Evolutionary conservation across 2,329 filamentous ascomycete genomes (phyloP).

Genomic region (Torrubiella hemipterigena): DNA sequence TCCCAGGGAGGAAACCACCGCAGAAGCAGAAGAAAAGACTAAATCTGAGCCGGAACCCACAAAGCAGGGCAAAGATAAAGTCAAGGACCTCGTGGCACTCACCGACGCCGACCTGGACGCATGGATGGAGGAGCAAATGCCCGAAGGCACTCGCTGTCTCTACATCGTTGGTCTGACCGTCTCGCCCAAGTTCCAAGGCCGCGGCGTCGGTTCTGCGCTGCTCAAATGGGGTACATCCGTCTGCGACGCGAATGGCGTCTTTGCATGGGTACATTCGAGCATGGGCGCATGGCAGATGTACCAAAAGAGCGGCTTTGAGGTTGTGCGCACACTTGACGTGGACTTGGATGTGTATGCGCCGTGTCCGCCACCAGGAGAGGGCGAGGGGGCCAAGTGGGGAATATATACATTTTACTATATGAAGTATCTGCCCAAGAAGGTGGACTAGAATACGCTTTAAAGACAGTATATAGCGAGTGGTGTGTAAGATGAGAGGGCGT

Average conservation of each 20-base stretch:
- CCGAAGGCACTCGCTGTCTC: slow-evolving; percentile 17
- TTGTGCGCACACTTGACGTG: slow-evolving; percentile 15
- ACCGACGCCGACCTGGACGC: slow-evolving; percentile 17
- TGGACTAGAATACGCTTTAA: too few relatives aligned
- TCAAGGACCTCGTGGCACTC: slow-evolving; percentile 16
- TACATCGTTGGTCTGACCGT: slow-evolving; percentile 19
- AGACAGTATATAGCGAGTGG: not conserved
- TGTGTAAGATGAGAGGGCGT: not conserved
- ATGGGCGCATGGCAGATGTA: slow-evolving; percentile 17
- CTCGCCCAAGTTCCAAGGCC: slow-evolving; percentile 16
- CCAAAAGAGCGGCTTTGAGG: slow-evolving; percentile 16
- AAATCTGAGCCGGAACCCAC: slow-evolving; percentile 1
- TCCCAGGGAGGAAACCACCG: not conserved
- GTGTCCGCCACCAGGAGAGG: slow-evolving; percentile 12
- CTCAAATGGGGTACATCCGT: slow-evolving; percentile 18
- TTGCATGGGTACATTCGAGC: slow-evolving; percentile 23
- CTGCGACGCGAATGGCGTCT: slow-evolving; percentile 15
- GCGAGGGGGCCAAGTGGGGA: slow-evolving; percentile 16
- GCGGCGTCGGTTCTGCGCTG: slow-evolving; percentile 19
- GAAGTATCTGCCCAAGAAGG: slow-evolving; percentile 12
- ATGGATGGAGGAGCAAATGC: slow-evolving; percentile 19
- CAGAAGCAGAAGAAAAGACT: not conserved
- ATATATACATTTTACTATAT: slow-evolving; percentile 21
- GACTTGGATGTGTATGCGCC: slow-evolving; percentile 19
- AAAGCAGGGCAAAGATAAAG: slow-evolving; percentile 10